phyloP scores from a whole-genome alignment of 2,329 filamentous ascomycete species.

The Calonectria fujianensis region DNA sequence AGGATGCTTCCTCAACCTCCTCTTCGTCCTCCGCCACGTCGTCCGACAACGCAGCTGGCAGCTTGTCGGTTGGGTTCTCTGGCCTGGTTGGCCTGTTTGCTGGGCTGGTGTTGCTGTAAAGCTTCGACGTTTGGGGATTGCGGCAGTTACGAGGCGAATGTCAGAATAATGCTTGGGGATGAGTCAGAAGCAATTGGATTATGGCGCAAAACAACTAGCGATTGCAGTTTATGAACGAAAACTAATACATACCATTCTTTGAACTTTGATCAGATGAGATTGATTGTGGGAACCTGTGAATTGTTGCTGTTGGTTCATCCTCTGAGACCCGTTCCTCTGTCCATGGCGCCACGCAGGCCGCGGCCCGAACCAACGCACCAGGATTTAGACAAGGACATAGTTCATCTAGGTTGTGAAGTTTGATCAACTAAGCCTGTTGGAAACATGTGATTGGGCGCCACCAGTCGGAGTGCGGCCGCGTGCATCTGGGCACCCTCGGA shows the following conservation, averaged over 20 bases:
- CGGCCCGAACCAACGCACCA: not conserved
- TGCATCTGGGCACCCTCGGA: not conserved
- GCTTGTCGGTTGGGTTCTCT: constrained; percentile 2
- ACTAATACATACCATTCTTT: not conserved
- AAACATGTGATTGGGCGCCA: not conserved
- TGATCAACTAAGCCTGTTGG: not conserved
- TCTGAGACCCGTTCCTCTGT: not conserved
- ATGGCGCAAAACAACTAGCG: not conserved
- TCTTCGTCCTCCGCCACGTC: constrained; percentile 14
- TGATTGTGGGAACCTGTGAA: not conserved
- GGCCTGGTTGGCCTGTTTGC: constrained; percentile 26
- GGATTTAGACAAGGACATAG: not conserved
- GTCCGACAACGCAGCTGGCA: constrained; percentile 21
- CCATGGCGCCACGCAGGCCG: not conserved
- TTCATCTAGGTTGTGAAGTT: not conserved
- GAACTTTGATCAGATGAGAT: not conserved
- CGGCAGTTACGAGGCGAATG: not conserved
- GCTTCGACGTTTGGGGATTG: not conserved
- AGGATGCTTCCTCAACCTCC: constrained; percentile 25
- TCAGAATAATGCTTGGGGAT: not conserved
- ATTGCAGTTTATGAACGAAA: not conserved
- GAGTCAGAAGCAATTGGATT: not conserved
- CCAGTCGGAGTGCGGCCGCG: not conserved
- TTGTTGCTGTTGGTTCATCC: not conserved
- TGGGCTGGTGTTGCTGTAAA: constrained; percentile 31